Conservation (phyloP, 805 yeast species). For the Diddensiella caesifluorescens region DNA sequence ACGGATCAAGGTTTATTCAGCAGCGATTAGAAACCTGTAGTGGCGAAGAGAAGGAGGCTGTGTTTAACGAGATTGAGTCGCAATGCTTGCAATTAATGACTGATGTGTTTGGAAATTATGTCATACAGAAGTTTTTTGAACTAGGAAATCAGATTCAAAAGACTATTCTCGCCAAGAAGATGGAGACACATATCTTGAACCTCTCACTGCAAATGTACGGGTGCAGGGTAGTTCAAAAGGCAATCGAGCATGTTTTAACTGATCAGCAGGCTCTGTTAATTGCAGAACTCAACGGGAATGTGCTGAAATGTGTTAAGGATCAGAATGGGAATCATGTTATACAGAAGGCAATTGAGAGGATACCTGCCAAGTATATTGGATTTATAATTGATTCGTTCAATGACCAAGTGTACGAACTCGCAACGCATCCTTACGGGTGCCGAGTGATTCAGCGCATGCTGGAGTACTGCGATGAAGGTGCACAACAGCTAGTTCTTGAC, state of each 20-base stretch:
- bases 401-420: slow-evolving; percentile 66
- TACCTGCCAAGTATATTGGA: slow-evolving; percentile 63
- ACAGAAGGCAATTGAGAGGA: slow-evolving; percentile 86
- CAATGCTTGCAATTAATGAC: slow-evolving; percentile 77
- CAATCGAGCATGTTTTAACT: slow-evolving; percentile 64
- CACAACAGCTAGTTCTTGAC: slow-evolving; percentile 59
- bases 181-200: slow-evolving; percentile 68
- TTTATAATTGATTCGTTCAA: slow-evolving; percentile 67
- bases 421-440: slow-evolving; percentile 97
- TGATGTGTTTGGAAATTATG: slow-evolving; percentile 97
- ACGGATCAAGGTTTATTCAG: slow-evolving; percentile 95
- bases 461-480: slow-evolving; percentile 64
- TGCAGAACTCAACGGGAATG: slow-evolving; percentile 59
- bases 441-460: slow-evolving; percentile 90
- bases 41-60: slow-evolving; percentile 66
- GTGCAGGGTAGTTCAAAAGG: slow-evolving; percentile 93
- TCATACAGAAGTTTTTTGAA: slow-evolving; percentile 90
- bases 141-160: slow-evolving; percentile 67
- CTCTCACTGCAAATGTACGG: slow-evolving; percentile 95
- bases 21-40: slow-evolving; percentile 66
- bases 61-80: slow-evolving; percentile 78
- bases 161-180: slow-evolving; percentile 57
- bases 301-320: slow-evolving; percentile 73
- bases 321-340: slow-evolving; percentile 98
- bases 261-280: slow-evolving; percentile 65